phyloP scores from a whole-genome alignment of 2,329 filamentous ascomycete species.

The Cladosporium sp. region DNA sequence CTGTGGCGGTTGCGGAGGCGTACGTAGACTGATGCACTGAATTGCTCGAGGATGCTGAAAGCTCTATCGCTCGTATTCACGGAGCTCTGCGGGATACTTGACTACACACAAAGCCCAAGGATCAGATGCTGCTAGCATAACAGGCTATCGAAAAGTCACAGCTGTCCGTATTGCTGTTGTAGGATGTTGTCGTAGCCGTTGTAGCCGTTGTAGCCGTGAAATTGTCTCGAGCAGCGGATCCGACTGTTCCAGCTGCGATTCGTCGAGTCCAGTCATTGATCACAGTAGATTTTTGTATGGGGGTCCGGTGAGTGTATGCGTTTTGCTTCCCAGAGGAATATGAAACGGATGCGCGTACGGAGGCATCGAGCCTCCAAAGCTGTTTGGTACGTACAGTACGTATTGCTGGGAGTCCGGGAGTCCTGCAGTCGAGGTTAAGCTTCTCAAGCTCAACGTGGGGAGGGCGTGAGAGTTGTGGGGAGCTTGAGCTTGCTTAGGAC shows the following conservation, averaged over 20 bases:
- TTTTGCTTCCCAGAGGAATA: neutral
- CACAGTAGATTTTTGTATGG: neutral
- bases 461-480: neutral
- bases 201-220: neutral
- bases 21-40: neutral
- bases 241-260: neutral
- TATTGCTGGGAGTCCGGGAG: neutral
- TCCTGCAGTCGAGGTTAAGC: neutral
- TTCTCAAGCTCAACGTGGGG: constrained; percentile 3
- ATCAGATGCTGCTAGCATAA: neutral
- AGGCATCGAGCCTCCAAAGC: neutral
- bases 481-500: neutral
- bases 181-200: neutral
- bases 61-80: neutral
- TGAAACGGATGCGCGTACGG: neutral
- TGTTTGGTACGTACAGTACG: neutral
- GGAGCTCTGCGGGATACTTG: neutral
- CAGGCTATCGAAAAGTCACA: neutral
- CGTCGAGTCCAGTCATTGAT: neutral
- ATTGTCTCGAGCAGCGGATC: neutral
- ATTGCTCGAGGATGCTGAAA: neutral
- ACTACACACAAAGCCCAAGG: neutral
- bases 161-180: neutral
- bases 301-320: neutral
- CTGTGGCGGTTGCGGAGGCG: neutral